Base-by-base conservation (phyloP, 2,329 filamentous ascomycete species). In the Elsinoe necatrix region DNA sequence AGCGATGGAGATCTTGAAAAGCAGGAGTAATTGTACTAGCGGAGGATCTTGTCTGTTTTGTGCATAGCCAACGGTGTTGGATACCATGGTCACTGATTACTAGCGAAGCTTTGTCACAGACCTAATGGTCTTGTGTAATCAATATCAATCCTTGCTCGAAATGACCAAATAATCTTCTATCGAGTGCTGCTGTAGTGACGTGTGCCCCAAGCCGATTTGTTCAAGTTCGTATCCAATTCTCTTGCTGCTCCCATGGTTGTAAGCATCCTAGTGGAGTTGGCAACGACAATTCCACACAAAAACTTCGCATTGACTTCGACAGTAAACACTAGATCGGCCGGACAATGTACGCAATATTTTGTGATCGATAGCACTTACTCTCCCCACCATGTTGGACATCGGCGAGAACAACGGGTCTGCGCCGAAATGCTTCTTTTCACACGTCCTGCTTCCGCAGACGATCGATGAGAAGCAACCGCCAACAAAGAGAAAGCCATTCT, bases 401-500 rank as follows among this genome's bases (percentile, higher is more conserved):
- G 57, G 51, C 41, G 45, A 57, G 27, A 43, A 54, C 9, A 54
- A 9, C 1, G 59, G 61, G 2, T 62, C 64, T 11, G 62, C 58
- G 18, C 67, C 67, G 34, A 93, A 86, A 77, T 91, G 87, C 70
- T 85, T 81, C 69, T 84, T 89, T 61, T 87, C 85, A 0, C 81
- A 87, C 65, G 83, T 83, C 39, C 75, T 76, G 11, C 80, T 92
- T 68, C 75, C 77, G 23, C 74, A 77, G 27, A 85, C 88, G 71
- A 75, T 92, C 43, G 83, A 95, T 68, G 77, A 82, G 4, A 78
- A 80, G 57, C 85, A 89, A 64, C 78, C 81, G 27, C 85, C 89
- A 1, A 76, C 74, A 4, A 91, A 86, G 66, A 85, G 82, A 65
- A 84, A 87, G 63, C 91, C 89, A 2, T 95, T 92, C 77, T 78